Base-by-base conservation (phyloP, 768 basidiomycete species). In the Tubosaeta sp. region DNA sequence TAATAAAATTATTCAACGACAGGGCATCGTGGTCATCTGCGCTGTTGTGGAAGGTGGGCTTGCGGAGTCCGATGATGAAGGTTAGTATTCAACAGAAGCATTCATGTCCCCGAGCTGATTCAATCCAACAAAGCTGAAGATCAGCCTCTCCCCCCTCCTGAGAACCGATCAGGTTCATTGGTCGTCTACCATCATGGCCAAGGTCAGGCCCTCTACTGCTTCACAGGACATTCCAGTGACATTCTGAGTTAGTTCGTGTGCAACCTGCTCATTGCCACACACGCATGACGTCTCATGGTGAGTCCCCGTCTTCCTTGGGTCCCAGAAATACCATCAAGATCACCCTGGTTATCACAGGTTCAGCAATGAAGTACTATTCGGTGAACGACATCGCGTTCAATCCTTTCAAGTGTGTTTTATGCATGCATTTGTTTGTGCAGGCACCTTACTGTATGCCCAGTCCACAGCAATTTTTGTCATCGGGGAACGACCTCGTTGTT, bases 321-420 rank as follows among this genome's bases (percentile, higher is more conserved):
- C 29, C 27, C 10, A 33, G n/a, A 42, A 17, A 43, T 19, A 26
- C n/a, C 14, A 29, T 12, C 12, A 14, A 48, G 22, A 16, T 38
- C 32, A 22, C 29, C 22, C 32, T 27, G 39, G 32, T 7, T 6
- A 29, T 29, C 39, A 17, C 37, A 62, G 66, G 57, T 38, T 54
- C 51, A 33, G 51, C 53, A 9, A 66, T 48, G 16, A 82, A 80
- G 55, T 71, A 83, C 54, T 84, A 82, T 53, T 71, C 78, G 1
- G 74, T 86, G 0, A 75, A 77, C 45, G 81, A 84, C 52, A 70
- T 83, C 35, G 76, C 76, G 19, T 80, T 83, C 51, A 76, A 81
- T 59, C 80, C 82, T 1, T 58, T 51, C 52, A 71, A 74, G 81
- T 79, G 60, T 52, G 70, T 46, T 43, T 5, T 35, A n/a, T 46